A percentile compares a stretch with the other conserved stretches of the same genome.
Evolutionary conservation across 1,284 basidiomycete species (phyloP).

Genomic region (Irpex sp.): DNA sequence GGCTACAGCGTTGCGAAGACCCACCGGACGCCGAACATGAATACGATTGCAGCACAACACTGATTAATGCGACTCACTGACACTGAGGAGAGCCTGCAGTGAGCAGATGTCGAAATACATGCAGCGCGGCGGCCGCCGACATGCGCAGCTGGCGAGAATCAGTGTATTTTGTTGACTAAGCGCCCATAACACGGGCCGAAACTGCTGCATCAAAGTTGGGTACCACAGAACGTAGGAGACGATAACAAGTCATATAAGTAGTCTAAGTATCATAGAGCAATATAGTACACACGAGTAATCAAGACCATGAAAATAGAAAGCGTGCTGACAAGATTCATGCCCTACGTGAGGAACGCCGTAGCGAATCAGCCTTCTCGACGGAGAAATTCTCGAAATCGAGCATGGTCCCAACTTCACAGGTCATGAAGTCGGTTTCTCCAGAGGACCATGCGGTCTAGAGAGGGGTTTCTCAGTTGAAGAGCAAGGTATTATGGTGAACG

Average conservation of each 20-base stretch:
- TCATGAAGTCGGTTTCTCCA: slow-evolving; percentile 9
- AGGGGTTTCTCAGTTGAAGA: background rate
- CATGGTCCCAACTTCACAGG: slow-evolving; percentile 6
- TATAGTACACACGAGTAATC: background rate
- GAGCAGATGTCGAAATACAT: too few species aligned
- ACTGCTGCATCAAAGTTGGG: too few species aligned
- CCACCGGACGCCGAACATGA: too few species aligned
- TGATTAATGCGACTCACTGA: too few species aligned
- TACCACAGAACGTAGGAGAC: too few species aligned
- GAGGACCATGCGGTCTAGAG: slow-evolving; percentile 9
- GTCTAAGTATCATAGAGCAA: background rate
- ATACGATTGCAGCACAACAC: too few species aligned
- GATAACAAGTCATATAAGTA: background rate
- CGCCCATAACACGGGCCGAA: too few species aligned
- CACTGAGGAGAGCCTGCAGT: too few species aligned
- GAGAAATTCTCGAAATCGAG: slow-evolving; percentile 6
- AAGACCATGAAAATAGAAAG: background rate
- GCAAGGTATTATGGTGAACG: background rate
- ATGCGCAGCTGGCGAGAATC: too few species aligned
- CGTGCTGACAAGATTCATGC: background rate
- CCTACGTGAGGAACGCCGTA: background rate
- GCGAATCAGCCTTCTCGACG: background rate
- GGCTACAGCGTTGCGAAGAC: background rate
- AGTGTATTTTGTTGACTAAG: too few species aligned
- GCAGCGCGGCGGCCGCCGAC: too few species aligned